These are phyloP conservation scores for Lentinula raphanica DNA, from an alignment of 768 basidiomycete species.

Conservation along the genomic window DNA sequence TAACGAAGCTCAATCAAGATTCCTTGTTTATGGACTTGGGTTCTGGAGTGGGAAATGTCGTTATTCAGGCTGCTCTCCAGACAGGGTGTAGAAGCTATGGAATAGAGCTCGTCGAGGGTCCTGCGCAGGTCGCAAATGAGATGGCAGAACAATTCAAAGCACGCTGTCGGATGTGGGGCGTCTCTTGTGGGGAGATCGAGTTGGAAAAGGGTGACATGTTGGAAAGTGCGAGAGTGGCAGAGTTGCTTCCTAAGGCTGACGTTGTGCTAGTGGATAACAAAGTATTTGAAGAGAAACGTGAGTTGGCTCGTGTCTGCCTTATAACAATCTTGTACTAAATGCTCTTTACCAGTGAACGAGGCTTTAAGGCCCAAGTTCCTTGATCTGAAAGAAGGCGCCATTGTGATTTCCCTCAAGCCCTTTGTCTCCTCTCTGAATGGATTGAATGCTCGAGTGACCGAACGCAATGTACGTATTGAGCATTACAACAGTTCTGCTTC, in stretches of 20 bases:
- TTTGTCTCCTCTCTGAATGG: conserved; percentile 71
- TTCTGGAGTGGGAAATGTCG: conserved; percentile 81
- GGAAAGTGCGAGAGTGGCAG: conserved; percentile 54
- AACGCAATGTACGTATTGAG: conserved; percentile 61
- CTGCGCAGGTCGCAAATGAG: conserved; percentile 72
- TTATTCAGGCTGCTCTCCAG: conserved; percentile 76
- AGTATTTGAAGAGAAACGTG: conserved; percentile 69
- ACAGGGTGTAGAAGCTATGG: conserved; percentile 76
- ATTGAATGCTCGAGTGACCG: conserved; percentile 70
- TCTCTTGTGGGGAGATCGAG: conserved; percentile 69
- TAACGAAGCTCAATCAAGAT: conserved; percentile 49
- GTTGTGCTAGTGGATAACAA: conserved; percentile 91
- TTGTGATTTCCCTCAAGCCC: conserved; percentile 83
- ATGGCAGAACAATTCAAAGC: conserved; percentile 72
- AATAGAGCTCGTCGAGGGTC: conserved; percentile 70
- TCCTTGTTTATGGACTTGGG: conserved; percentile 82
- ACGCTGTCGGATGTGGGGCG: conserved; percentile 89
- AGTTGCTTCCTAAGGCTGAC: conserved; percentile 75
- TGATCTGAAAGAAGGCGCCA: conserved; percentile 90
- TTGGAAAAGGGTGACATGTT: conserved; percentile 87
- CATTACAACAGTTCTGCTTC: neutral
- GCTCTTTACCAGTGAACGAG: conserved; percentile 65
- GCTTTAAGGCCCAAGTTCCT: conserved; percentile 84
- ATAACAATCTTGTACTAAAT: neutral
- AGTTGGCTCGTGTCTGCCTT: conserved; percentile 26